A percentile compares a stretch with the other conserved stretches of the same genome.
These are phyloP conservation scores for Albifimbria verrucaria DNA, from an alignment of 2,329 filamentous ascomycete species.

Conservation along the genomic window DNA sequence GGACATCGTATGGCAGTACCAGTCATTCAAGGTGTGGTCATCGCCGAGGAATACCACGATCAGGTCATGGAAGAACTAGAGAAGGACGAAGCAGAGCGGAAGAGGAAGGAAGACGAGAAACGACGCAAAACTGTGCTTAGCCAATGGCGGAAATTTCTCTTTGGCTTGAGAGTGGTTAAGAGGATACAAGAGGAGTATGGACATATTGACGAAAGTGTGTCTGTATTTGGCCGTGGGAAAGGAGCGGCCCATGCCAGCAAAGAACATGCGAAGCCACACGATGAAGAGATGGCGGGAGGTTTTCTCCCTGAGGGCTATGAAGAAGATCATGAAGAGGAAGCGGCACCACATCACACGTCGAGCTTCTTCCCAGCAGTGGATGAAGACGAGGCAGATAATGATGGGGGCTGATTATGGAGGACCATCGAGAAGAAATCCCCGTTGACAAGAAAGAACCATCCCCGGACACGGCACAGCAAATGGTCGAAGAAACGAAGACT, in stretches of 20 bases:
- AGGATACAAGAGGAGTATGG: slow-evolving; percentile 76
- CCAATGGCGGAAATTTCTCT: slow-evolving; percentile 83
- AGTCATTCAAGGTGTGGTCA: slow-evolving; percentile 83
- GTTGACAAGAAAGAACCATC: neutral
- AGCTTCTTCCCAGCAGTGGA: slow-evolving; percentile 47
- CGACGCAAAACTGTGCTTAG: slow-evolving; percentile 68
- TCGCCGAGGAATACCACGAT: slow-evolving; percentile 76
- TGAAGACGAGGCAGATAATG: slow-evolving; percentile 35
- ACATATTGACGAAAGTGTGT: slow-evolving; percentile 48
- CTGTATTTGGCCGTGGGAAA: slow-evolving; percentile 52
- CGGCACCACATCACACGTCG: slow-evolving; percentile 29
- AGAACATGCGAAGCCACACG: slow-evolving; percentile 14
- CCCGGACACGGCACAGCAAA: neutral
- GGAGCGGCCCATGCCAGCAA: slow-evolving; percentile 7
- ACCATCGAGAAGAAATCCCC: slow-evolving; percentile 9
- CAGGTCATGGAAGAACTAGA: slow-evolving; percentile 74
- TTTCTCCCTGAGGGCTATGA: slow-evolving; percentile 58
- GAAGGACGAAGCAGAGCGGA: slow-evolving; percentile 71
- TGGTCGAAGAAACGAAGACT: neutral
- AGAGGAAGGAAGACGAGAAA: slow-evolving; percentile 80
- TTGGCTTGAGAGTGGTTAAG: slow-evolving; percentile 79
- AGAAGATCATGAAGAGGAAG: slow-evolving; percentile 39
- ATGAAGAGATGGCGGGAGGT: slow-evolving; percentile 56
- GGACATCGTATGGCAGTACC: slow-evolving; percentile 92
- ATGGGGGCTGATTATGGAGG: slow-evolving; percentile 31